Base-by-base conservation (phyloP, 352 stramenopile genomes). In the Plasmopara muralis region DNA sequence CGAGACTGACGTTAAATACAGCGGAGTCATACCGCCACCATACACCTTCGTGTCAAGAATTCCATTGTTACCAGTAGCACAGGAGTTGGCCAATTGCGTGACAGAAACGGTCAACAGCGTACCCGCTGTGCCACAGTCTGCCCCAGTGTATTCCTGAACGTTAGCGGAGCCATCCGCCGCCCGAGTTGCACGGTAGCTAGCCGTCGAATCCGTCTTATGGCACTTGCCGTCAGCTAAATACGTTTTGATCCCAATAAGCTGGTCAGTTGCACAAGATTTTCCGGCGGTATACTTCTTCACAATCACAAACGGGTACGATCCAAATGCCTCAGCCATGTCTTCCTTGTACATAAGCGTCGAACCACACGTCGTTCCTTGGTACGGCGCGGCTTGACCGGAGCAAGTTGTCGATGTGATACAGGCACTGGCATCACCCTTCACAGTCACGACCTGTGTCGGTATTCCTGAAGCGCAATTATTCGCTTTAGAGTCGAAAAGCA, bases 191-290 rank as follows among this genome's bases (percentile, higher is more conserved):
- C 10, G 40, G 10, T 52, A 57, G 34, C 55, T 62, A 8, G 35
- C 16, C 5, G 31, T 9, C 6, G 16, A 6, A 4, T 16, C 37
- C 1, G 43, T 57, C 34, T 49, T 41, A 25, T 62, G 55, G 28
- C 55, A 62, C 6, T 28, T 57, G 5, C 30, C 25, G 29, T 62
- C 55, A 1, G 55, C 55, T 3, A 39, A 6, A 15, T 50, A 62
- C 5, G 48, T 45, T 13, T 37, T 62, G 29, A 62, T 53, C 5
- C 35, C 29, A 5, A 7, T n/a, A 0, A 57, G 37, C 9, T 43
- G 8, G 7, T 1, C 20, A 0, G 14, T 5, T 18, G 37, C 20
- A 30, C 55, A 62, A n/a, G 9, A 39, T 18, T 41, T 33, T 9
- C 55, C 43, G 12, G 46, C 2, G 8, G 10, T 41, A 28, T 60